Percentiles rank a stretch among this genome's conserved stretches.
Evolutionary conservation across 345 rosid genomes (phyloP).

Genomic region (Sisymbrium altissimum): DNA sequence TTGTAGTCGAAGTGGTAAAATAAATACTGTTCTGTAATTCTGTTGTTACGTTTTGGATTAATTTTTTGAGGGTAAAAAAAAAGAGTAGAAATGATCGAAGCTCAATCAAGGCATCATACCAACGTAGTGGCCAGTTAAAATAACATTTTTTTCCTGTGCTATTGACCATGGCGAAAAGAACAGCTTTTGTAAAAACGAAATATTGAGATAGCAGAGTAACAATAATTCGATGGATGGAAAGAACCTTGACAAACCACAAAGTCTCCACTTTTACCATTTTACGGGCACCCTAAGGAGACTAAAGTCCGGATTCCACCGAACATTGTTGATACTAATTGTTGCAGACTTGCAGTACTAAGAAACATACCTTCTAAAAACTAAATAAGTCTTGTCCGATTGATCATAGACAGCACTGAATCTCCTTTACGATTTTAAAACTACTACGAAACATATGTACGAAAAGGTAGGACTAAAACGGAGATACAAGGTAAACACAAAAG

Average conservation of each 20-base stretch:
- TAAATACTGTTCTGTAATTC: neutral
- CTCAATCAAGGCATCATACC: neutral
- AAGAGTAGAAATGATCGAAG: neutral
- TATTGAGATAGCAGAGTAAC: neutral
- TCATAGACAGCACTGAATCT: neutral
- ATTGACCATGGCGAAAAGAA: neutral
- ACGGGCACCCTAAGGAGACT: neutral
- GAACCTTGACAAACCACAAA: neutral
- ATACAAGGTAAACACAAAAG: neutral
- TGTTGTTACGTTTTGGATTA: neutral
- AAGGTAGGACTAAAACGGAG: neutral
- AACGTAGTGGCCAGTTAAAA: neutral
- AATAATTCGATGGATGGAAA: neutral
- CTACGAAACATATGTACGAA: constrained; percentile 11
- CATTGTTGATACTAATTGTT: neutral
- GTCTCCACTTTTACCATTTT: neutral
- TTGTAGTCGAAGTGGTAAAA: neutral
- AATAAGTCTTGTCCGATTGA: neutral
- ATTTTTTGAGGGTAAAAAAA: neutral
- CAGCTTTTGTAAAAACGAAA: neutral
- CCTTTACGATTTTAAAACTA: neutral
- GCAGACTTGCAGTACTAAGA: constrained; percentile 1
- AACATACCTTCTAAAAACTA: neutral
- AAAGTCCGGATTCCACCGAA: neutral
- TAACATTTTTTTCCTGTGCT: too few relatives aligned